Evolutionary conservation across 169 alveolate species (phyloP), one percentile per base, ranked within the genome.

Genomic region (Babesia bovis): DNA sequence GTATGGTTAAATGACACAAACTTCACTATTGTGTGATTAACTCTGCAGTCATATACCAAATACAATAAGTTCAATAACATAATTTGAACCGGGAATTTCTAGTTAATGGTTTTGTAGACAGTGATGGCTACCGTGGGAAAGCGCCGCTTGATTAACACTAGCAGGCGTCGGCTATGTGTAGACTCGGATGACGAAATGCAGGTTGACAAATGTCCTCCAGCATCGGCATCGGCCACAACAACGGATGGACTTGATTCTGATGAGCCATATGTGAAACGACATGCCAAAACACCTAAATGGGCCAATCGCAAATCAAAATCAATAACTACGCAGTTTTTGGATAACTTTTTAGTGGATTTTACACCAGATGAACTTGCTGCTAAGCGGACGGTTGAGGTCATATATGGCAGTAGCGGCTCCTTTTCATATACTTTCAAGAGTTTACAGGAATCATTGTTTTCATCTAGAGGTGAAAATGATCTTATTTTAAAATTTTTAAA

Each of bases 311-410:
- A 53, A 28, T 9, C 5, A 0, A 6, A 9, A 9, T 10, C 33
- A 23, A 12, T 57, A 19, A 15, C 87, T 2, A 38, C n/a, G 47
- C 76, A 78, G 77, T 78, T 78, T 41, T 26, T 78, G 63, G 55
- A 44, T 10, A 61, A 36, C 26, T 78, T 78, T 68, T 2, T 78
- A 21, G 32, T 53, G 40, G 72, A 78, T 1, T 78, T 78, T 35
- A 67, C 56, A 4, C 76, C 45, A 3, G 87, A 78, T n/a, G 87
- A 78, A 57, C 59, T 78, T 35, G 87, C 87, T 0, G 87, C 87
- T 13, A 78, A 78, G 58, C 66, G 83, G 17, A 78, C 87, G 5
- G 83, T 78, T 4, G 87, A 78, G 36, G 72, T 75, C 12, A 78
- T 78, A 2, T 78, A 68, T 40, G 30, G 45, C 6, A 51, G 74